A percentile compares a stretch with the other conserved stretches of the same genome.
These are phyloP conservation scores for Cystofilobasidium ferigula DNA, from an alignment of 768 basidiomycete genomes.

Conservation along the genomic window DNA sequence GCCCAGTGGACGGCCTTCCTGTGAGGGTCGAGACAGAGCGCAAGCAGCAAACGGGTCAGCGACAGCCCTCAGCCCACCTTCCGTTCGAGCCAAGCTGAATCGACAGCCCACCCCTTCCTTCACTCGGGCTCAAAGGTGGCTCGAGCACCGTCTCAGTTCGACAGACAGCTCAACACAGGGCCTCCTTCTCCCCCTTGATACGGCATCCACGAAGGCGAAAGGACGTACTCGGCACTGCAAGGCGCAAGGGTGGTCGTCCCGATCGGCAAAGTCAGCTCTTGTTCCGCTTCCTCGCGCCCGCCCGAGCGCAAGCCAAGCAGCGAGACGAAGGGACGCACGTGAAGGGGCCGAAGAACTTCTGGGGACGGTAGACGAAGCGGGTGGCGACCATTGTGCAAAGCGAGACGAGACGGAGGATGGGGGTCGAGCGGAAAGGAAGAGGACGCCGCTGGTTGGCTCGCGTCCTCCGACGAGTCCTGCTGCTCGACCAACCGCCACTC, in stretches of 20 bases:
- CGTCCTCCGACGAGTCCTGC: no score
- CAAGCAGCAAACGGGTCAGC: background rate
- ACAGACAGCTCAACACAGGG: no score
- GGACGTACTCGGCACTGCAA: background rate
- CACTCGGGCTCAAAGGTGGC: no score
- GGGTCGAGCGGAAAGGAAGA: background rate
- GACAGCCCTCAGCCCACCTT: background rate
- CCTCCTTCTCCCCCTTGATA: no score
- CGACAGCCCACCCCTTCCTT: no score
- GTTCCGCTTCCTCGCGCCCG: no score
- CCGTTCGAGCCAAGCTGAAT: background rate
- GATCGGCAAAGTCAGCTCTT: background rate
- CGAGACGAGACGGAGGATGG: background rate
- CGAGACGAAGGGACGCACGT: background rate
- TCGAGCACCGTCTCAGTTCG: no score
- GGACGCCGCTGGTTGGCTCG: no score
- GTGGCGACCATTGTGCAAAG: background rate
- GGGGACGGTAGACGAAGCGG: background rate
- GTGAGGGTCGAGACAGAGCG: background rate
- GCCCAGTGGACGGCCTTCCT: constrained; percentile 15
- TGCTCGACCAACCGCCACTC: no score
- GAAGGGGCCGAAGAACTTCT: background rate
- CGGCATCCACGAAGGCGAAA: background rate
- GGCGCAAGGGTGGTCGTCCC: background rate
- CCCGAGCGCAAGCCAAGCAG: background rate